A percentile compares a stretch with the other conserved stretches of the same genome.
Conservation (phyloP, 2,329 filamentous ascomycete species). For the Fusarium fracticaudum region DNA sequence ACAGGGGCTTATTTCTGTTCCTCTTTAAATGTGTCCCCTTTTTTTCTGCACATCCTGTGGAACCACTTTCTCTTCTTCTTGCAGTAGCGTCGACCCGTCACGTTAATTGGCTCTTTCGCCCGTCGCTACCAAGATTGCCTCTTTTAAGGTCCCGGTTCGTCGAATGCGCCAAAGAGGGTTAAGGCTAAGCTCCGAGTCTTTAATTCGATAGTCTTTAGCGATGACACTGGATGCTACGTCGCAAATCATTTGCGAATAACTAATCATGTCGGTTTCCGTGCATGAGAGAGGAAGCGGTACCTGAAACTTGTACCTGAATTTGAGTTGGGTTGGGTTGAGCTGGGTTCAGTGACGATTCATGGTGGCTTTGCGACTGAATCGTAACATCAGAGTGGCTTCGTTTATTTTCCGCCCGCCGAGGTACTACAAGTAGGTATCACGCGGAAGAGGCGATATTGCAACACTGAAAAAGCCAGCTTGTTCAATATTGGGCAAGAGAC, state of each 20-base stretch:
- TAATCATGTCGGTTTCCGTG: neutral
- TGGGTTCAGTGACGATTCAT: neutral
- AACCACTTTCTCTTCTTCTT: neutral
- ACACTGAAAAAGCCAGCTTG: neutral
- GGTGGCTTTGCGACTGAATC: neutral
- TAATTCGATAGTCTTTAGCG: neutral
- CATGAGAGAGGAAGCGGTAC: neutral
- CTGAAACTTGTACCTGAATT: neutral
- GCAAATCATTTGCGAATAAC: neutral
- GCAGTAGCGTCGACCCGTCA: neutral
- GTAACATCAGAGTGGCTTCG: neutral
- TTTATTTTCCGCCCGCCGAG: neutral
- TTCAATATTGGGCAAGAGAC: neutral
- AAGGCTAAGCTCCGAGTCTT: constrained; percentile 4
- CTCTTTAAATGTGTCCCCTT: constrained; percentile 6
- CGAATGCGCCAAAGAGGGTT: neutral
- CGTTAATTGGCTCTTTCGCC: constrained; percentile 17
- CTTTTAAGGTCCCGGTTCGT: neutral
- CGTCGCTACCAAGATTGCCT: constrained; percentile 7
- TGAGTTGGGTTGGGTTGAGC: neutral
- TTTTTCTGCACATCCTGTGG: constrained; percentile 7
- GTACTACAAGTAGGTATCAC: neutral
- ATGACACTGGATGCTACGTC: constrained; percentile 5
- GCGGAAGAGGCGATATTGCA: neutral
- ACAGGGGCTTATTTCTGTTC: neutral